Base-by-base conservation (phyloP, 345 rosid genomes). In the Aegle marmelos region DNA sequence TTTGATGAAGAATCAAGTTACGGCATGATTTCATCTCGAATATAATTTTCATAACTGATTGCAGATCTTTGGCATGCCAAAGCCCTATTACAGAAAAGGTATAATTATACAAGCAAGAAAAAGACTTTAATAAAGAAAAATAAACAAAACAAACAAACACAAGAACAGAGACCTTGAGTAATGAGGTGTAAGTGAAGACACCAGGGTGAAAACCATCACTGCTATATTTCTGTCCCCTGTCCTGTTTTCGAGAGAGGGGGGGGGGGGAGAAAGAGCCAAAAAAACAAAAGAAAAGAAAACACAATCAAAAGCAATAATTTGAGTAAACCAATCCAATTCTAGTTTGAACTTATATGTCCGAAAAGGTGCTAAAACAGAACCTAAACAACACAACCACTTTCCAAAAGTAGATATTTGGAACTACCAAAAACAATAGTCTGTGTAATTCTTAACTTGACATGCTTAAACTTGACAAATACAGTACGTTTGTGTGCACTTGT, bases 101-200 rank as follows among this genome's bases (percentile, higher is more conserved):
- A 13, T 3, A 73, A 63, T 45, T 17, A 45, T 45, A 45, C 50
- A 45, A 45, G 50, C 50, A 13, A 13, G 50, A 45, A 45, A 45
- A 45, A 45, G 16, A 45, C 0, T 45, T 9, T 45, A 45, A 0
- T 9, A 45, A 45, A 45, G 50, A 9, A 7, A 68, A 62, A 59
- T 30, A 34, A 73, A 48, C 48, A 7, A 68, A 62, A 59, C 48
- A 34, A 73, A 45, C 34, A 30, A 31, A 4, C 57, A 14, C 70
- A 60, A 4, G 37, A 57, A 63, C 77, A 72, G 83, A 75, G 76
- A 88, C 97, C 92, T 87, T 85, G 30, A 91, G 85, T 73, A 92
- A 84, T 61, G 90, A 88, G 73, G 93, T 86, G 75, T 89, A 91
- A 58, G 97, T 91, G 81, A 87, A 74, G 81, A 79, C 80, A 83